phyloP scores from a whole-genome alignment of 2,329 filamentous ascomycete species.

The Blastomyces parvus region DNA sequence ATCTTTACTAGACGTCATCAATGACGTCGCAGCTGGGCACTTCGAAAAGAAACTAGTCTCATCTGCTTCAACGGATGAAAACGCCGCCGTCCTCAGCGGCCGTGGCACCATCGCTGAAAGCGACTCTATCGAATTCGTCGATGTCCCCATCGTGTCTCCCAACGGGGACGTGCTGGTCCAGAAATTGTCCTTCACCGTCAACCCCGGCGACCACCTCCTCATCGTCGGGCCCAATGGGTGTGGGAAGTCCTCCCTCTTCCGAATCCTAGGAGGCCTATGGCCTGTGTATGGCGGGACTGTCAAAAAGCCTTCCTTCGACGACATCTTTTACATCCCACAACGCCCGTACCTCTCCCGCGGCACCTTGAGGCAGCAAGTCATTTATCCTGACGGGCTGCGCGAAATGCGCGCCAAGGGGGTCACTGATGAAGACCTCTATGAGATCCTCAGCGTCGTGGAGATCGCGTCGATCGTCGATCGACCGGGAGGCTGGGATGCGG shows the following conservation, averaged over 20 bases:
- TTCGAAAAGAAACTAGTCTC: constrained; percentile 97
- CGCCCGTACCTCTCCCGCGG: constrained; percentile 87
- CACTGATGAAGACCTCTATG: constrained; percentile 68
- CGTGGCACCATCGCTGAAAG: constrained; percentile 77
- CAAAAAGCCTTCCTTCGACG: constrained; percentile 77
- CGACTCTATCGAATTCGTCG: constrained; percentile 69
- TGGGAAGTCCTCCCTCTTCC: constrained; percentile 91
- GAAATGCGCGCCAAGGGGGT: constrained; percentile 79
- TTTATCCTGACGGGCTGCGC: constrained; percentile 81
- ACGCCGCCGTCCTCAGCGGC: constrained; percentile 71
- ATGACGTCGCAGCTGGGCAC: constrained; percentile 77
- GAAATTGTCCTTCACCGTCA: constrained; percentile 76
- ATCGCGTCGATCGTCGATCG: constrained; percentile 74
- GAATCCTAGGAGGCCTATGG: constrained; percentile 93
- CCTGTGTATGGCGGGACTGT: constrained; percentile 94
- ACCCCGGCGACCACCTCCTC: constrained; percentile 78
- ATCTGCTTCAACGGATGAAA: constrained; percentile 69
- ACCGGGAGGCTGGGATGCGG: constrained; percentile 78
- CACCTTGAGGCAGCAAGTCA: constrained; percentile 90
- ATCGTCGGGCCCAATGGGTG: constrained; percentile 96
- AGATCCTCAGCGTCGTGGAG: constrained; percentile 67
- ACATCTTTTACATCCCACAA: constrained; percentile 98
- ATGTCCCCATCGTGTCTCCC: constrained; percentile 92
- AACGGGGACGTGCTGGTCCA: constrained; percentile 89
- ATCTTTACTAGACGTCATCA: constrained; percentile 83